Conservation (phyloP, 176 grass and related monocot genomes). For the Calamus simplicifolius region DNA sequence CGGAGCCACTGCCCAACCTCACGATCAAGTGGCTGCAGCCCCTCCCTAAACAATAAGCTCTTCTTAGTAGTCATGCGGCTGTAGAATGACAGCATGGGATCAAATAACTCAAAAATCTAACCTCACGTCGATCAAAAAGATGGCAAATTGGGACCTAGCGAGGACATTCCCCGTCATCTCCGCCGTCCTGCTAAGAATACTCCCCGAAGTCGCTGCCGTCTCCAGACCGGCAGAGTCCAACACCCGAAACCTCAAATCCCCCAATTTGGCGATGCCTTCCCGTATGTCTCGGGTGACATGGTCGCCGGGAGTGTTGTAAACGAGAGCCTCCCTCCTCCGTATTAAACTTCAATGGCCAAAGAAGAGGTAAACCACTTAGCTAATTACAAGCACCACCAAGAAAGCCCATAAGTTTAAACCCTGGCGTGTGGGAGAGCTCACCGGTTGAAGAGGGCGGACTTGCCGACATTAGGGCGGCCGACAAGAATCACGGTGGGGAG, state of each 20-base stretch:
- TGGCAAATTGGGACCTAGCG: constrained; percentile 72
- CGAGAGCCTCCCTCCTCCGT: constrained; percentile 83
- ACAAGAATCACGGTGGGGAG: constrained; percentile 93
- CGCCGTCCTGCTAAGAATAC: constrained; percentile 77
- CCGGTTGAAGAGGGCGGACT: constrained; percentile 94
- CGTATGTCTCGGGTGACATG: constrained; percentile 91
- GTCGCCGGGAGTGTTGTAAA: constrained; percentile 93
- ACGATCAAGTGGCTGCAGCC: constrained; percentile 78
- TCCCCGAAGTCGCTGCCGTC: constrained; percentile 75
- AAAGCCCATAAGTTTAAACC: not conserved
- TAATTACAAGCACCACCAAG: too few relatives aligned
- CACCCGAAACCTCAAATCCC: constrained; percentile 81
- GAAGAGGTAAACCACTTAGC: not conserved
- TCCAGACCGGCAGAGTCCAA: constrained; percentile 92
- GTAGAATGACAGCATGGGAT: too few relatives aligned
- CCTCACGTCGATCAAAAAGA: constrained; percentile 98
- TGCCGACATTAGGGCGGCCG: constrained; percentile 89
- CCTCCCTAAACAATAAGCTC: constrained; percentile 50
- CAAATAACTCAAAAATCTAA: constrained; percentile 14
- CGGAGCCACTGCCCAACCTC: constrained; percentile 86
- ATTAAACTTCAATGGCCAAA: constrained; percentile 41
- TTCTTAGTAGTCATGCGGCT: constrained; percentile 11
- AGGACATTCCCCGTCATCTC: constrained; percentile 82
- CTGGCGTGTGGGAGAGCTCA: constrained; percentile 12
- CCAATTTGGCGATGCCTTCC: constrained; percentile 90